Conservation (phyloP, 75 land plant genomes). For the Picea sitchensis region DNA sequence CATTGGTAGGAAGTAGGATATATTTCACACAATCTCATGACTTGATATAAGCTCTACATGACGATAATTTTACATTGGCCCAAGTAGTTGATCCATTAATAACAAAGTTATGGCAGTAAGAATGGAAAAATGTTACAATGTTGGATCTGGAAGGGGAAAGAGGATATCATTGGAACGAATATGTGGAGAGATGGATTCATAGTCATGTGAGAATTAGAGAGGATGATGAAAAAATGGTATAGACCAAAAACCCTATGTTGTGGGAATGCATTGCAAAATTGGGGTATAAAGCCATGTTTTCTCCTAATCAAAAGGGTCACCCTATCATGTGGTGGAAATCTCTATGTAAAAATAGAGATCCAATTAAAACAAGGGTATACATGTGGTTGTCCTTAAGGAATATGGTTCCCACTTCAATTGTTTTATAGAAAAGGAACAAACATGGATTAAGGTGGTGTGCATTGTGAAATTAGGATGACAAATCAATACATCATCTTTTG, state of each 20-base stretch:
- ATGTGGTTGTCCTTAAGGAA: not conserved
- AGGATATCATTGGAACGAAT: not conserved
- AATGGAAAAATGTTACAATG: not conserved
- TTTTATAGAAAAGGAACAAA: not conserved
- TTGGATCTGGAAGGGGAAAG: not conserved
- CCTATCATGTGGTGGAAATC: not conserved
- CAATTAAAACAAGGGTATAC: not conserved
- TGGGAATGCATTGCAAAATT: not conserved
- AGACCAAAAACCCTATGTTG: not conserved
- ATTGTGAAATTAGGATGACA: not conserved
- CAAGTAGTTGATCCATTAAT: not conserved
- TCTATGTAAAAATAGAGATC: not conserved
- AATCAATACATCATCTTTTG: not conserved
- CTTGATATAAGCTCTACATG: not conserved
- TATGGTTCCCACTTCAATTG: not conserved
- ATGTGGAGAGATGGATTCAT: not conserved
- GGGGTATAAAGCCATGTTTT: not conserved
- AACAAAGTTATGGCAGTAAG: not conserved
- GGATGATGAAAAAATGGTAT: not conserved
- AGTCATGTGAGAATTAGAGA: too few relatives aligned
- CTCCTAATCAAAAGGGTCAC: not conserved
- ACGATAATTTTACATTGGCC: not conserved
- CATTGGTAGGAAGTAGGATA: not conserved
- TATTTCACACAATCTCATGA: not conserved
- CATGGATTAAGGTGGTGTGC: not conserved